Base-by-base conservation (phyloP, 1,139 yeast species). In the Suhomyces bokatorum region DNA sequence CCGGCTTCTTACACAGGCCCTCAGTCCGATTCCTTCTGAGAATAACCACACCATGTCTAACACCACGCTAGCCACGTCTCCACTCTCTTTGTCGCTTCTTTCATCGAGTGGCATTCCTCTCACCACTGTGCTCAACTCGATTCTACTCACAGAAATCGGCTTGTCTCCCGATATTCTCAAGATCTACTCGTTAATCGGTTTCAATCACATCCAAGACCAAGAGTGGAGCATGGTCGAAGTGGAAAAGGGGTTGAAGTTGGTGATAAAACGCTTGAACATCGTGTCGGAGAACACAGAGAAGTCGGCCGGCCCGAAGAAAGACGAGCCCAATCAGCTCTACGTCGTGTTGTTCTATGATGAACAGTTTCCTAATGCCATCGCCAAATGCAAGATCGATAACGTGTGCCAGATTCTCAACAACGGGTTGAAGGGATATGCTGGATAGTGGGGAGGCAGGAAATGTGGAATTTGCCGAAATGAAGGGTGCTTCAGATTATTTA, bases 181-280 rank as follows among this genome's bases (percentile, higher is more conserved):
- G 47, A 75, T 78, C 11, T 66, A 73, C 50, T 68, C 79, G n/a
- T 59, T 78, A 30, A 56, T 77, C 42, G 78, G 76, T 1, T 63
- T 69, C 44, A 70, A 67, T 40, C 63, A 66, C 37, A 66, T 72
- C 58, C 57, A 59, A 12, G 12, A 48, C 6, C 56, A 52, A 7
- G 45, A 44, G 9, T 73, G 78, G 78, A 62, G 62, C 8, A 54
- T 65, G 6, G 50, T 72, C 43, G 67, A 69, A 38, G 52, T 73
- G 37, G 74, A 70, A 40, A 51, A 52, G n/a, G 56, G 57, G 10
- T 46, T 68, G 28, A 59, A 57, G 40, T 61, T 70, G 35, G 63
- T 69, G 37, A 64, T 72, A 35, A 58, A 61, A 41, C 40, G 52
- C 30, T 55, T 59, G 37, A 52, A 54, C 31, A 43, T 66, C 11